Conservation (phyloP, 2,329 filamentous ascomycete genomes). For the Xylariales sp. region DNA sequence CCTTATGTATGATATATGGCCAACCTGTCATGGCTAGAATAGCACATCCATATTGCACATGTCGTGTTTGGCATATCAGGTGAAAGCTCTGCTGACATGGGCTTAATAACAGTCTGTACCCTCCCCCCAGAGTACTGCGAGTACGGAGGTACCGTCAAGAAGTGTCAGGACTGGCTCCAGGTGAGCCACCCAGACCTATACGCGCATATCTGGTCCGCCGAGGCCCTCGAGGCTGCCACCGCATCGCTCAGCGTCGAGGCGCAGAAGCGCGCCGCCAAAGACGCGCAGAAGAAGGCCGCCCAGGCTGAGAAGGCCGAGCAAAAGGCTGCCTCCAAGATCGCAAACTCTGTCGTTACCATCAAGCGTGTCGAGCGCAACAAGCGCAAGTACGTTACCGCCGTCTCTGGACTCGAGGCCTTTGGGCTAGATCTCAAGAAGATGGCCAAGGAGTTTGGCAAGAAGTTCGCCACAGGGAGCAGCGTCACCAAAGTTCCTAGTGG, state of each 20-base stretch:
- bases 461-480: slow-evolving; percentile 90
- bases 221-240: slow-evolving; percentile 79
- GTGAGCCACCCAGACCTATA: slow-evolving; percentile 71
- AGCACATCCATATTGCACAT: too few relatives aligned
- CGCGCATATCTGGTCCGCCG: slow-evolving; percentile 79
- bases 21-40: too few relatives aligned
- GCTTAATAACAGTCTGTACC: slow-evolving; percentile 61
- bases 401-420: slow-evolving; percentile 87
- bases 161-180: slow-evolving; percentile 94
- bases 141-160: slow-evolving; percentile 93
- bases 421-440: slow-evolving; percentile 93
- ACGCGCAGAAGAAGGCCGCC: slow-evolving; percentile 93
- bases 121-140: slow-evolving; percentile 86
- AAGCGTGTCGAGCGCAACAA: slow-evolving; percentile 98
- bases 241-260: slow-evolving; percentile 84
- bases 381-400: slow-evolving; percentile 90
- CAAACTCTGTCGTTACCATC: slow-evolving; percentile 78
- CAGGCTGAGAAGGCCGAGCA: slow-evolving; percentile 86
- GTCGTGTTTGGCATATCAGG: too few relatives aligned
- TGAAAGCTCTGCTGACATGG: too few relatives aligned
- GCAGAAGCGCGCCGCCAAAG: slow-evolving; percentile 91
- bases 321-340: slow-evolving; percentile 77
- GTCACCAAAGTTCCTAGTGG: slow-evolving; percentile 86
- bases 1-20: too few relatives aligned
- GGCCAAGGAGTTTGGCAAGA: slow-evolving; percentile 96